These are phyloP conservation scores for Aspergillus sp. DNA, from an alignment of 2,329 filamentous ascomycete species.

Conservation along the genomic window DNA sequence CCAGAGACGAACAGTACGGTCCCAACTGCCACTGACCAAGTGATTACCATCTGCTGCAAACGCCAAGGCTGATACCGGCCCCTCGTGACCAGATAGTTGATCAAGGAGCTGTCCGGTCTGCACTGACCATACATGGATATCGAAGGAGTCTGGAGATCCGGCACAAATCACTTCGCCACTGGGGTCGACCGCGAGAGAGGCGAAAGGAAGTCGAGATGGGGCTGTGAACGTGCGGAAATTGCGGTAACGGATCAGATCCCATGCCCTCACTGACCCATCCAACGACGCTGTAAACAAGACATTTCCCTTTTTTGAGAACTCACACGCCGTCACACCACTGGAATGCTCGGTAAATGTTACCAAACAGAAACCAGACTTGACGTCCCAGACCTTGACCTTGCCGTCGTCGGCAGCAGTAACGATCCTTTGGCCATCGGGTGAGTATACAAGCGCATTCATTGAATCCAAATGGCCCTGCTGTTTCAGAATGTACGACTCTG, in stretches of 20 bases:
- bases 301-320: conserved; percentile 93
- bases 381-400: conserved; percentile 98
- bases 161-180: conserved; percentile 96
- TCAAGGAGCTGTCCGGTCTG: conserved; percentile 96
- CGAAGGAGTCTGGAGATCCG: conserved; percentile 91
- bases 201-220: conserved; percentile 86
- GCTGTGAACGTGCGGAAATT: conserved; percentile 98
- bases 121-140: conserved; percentile 97
- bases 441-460: conserved; percentile 90
- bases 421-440: conserved; percentile 88
- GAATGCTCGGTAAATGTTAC: conserved; percentile 98
- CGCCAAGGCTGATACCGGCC: conserved; percentile 81
- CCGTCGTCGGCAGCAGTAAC: conserved; percentile 95
- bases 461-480: conserved; percentile 97
- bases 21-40: conserved; percentile 92
- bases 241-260: conserved; percentile 92
- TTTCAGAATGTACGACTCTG: conserved; percentile 96
- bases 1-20: conserved; percentile 93
- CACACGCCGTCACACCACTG: conserved; percentile 85
- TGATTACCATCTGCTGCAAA: conserved; percentile 85
- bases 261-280: conserved; percentile 90
- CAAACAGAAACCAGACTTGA: conserved; percentile 93
- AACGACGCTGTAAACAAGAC: conserved; percentile 94
- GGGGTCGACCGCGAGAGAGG: conserved; percentile 92
- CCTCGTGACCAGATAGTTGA: conserved; percentile 86